Evolutionary conservation across 2,329 filamentous ascomycete species (phyloP).

Genomic region (Dryadomyces quercus-mongolicae): DNA sequence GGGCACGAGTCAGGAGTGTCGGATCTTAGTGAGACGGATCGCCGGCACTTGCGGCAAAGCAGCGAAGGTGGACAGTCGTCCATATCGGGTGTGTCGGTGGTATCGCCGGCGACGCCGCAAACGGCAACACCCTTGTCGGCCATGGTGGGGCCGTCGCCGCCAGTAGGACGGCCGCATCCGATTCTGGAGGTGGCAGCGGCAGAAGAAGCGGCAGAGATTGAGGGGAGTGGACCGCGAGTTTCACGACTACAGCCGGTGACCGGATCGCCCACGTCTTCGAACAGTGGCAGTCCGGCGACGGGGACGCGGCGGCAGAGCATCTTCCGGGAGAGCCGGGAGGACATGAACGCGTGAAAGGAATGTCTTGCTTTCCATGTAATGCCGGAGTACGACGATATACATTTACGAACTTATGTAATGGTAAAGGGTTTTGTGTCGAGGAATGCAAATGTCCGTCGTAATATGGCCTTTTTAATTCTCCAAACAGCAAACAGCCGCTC

Average conservation of each 20-base stretch:
- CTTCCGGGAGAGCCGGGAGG: slow-evolving; percentile 9
- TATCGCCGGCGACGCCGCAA: slow-evolving; percentile 3
- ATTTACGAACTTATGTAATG: too few relatives aligned
- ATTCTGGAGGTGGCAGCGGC: background rate
- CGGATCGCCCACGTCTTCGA: background rate
- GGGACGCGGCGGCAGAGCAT: slow-evolving; percentile 7
- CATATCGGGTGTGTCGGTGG: slow-evolving; percentile 7
- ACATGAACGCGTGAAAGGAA: background rate
- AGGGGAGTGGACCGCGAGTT: background rate
- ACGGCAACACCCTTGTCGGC: background rate
- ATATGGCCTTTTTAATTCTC: too few relatives aligned
- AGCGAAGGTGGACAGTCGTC: slow-evolving; percentile 26
- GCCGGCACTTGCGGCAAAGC: slow-evolving; percentile 26
- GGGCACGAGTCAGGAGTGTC: slow-evolving; percentile 25
- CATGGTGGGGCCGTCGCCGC: background rate
- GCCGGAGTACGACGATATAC: too few relatives aligned
- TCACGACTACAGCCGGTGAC: background rate
- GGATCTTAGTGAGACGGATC: slow-evolving; percentile 26
- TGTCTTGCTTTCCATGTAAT: background rate
- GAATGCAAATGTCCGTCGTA: too few relatives aligned
- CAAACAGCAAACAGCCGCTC: too few relatives aligned
- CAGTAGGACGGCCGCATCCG: background rate
- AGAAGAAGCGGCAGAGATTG: slow-evolving; percentile 2
- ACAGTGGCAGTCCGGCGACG: background rate
- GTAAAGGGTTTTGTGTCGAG: too few relatives aligned